Evolutionary conservation across 768 basidiomycete species (phyloP).

Genomic region (Termitomyces sp.): DNA sequence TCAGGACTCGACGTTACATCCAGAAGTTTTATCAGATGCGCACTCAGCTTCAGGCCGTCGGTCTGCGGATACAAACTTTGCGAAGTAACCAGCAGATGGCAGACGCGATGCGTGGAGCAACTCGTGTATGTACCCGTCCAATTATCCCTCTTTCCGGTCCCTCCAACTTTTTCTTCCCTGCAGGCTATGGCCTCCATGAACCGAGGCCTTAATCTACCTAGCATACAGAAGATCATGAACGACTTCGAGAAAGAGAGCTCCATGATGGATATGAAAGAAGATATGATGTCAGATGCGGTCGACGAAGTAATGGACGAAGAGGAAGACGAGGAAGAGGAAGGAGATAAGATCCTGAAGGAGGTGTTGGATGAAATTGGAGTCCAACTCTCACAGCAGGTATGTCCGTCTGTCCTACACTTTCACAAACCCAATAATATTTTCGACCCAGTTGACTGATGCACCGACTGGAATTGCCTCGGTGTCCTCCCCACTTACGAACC

Average conservation of each 20-base stretch:
- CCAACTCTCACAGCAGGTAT: constrained; percentile 78
- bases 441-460: constrained; percentile 70
- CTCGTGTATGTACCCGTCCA: constrained; percentile 61
- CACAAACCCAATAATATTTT: constrained; percentile 9
- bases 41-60: constrained; percentile 95
- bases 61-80: constrained; percentile 91
- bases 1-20: constrained; percentile 90
- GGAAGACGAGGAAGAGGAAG: constrained; percentile 95
- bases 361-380: constrained; percentile 98
- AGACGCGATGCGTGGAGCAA: constrained; percentile 97
- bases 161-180: background rate
- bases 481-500: constrained; percentile 57
- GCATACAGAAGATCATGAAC: constrained; percentile 94
- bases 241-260: constrained; percentile 97
- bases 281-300: constrained; percentile 99
- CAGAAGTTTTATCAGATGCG: constrained; percentile 99
- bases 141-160: background rate
- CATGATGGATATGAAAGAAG: constrained; percentile 99
- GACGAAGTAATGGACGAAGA: constrained; percentile 90
- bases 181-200: constrained; percentile 98
- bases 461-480: constrained; percentile 67
- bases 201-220: constrained; percentile 89
- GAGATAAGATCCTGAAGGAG: constrained; percentile 92
- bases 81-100: constrained; percentile 99
- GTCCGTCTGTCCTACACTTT: constrained; percentile 7